Evolutionary conservation across 148 eudicot species (phyloP).

Genomic region (Gaultheria prostrata): DNA sequence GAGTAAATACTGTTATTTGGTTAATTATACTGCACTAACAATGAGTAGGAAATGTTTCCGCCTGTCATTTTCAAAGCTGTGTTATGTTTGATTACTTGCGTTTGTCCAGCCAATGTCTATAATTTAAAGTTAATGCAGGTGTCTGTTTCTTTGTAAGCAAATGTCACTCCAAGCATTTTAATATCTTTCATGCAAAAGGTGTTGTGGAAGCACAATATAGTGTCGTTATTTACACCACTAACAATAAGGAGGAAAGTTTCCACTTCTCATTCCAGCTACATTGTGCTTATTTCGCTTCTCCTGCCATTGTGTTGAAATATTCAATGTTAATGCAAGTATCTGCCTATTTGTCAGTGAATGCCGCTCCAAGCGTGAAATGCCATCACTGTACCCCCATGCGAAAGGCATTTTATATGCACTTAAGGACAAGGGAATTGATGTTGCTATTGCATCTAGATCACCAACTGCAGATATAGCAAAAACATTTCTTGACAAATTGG

Average conservation of each 20-base stretch:
- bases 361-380: slow-evolving; percentile 87
- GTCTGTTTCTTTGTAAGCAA: slow-evolving; percentile 44
- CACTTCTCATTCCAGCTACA: neutral
- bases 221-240: neutral
- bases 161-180: slow-evolving; percentile 62
- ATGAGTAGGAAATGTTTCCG: neutral
- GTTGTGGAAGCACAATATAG: neutral
- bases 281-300: neutral
- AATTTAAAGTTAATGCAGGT: neutral
- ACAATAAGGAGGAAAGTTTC: neutral
- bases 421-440: slow-evolving; percentile 76
- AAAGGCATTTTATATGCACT: slow-evolving; percentile 86
- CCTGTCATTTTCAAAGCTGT: neutral
- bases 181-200: neutral
- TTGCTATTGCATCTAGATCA: slow-evolving; percentile 96
- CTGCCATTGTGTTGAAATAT: neutral
- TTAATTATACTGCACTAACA: neutral
- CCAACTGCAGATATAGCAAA: slow-evolving; percentile 93
- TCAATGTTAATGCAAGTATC: neutral
- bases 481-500: slow-evolving; percentile 78
- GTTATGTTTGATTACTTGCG: neutral
- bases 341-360: slow-evolving; percentile 63
- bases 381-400: slow-evolving; percentile 84
- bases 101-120: neutral
- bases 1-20: neutral